Percentiles rank a stretch among this genome's conserved stretches.
Evolutionary conservation across 257 asterid genomes (phyloP).

Genomic region (Sherardia arvensis): DNA sequence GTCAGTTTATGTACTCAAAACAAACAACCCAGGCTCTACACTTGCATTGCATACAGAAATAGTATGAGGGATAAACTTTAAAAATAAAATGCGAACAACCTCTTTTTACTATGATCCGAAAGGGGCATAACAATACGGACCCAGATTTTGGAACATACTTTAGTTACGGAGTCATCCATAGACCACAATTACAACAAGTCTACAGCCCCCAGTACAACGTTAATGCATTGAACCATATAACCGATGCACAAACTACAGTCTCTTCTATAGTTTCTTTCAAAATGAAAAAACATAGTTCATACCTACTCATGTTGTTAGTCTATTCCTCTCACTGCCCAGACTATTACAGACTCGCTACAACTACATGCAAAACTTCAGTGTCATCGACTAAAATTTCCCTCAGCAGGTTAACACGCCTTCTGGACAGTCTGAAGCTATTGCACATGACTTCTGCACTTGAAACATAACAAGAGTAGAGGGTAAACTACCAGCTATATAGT

Average conservation of each 20-base stretch:
- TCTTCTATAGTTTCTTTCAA: not conserved
- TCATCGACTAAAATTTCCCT: slow-evolving; percentile 29
- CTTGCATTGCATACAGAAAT: no score
- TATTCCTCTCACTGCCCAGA: not conserved
- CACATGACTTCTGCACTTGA: slow-evolving; percentile 53
- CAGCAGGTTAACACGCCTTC: slow-evolving; percentile 50
- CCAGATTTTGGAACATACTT: not conserved
- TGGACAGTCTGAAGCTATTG: slow-evolving; percentile 45
- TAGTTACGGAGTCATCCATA: not conserved
- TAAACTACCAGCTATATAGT: slow-evolving; percentile 20
- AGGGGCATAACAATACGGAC: not conserved
- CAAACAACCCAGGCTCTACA: not conserved
- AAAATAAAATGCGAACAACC: not conserved
- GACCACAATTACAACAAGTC: not conserved
- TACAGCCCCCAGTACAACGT: not conserved
- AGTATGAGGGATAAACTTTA: no score
- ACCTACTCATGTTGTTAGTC: not conserved
- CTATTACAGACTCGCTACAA: not conserved
- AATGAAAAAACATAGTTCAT: not conserved
- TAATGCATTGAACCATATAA: not conserved
- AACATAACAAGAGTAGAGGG: slow-evolving; percentile 22
- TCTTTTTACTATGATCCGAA: not conserved
- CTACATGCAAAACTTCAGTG: slow-evolving; percentile 2
- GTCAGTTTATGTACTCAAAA: not conserved
- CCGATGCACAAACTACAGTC: not conserved